phyloP scores from a whole-genome alignment of 257 asterid species.

The Nicotiana knightiana region DNA sequence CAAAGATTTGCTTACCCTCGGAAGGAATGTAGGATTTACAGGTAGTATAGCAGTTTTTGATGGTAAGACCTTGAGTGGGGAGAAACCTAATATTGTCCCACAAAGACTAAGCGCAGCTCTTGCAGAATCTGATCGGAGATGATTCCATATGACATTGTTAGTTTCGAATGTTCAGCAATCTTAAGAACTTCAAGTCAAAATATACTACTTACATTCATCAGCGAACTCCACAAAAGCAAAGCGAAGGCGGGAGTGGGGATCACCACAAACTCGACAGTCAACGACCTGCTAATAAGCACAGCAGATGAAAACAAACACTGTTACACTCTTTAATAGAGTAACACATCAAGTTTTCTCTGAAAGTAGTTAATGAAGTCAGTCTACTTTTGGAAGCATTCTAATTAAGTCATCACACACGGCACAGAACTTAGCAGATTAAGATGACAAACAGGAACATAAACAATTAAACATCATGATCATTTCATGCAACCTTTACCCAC shows the following conservation, averaged over 20 bases:
- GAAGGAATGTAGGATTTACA: slow-evolving; percentile 91
- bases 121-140: slow-evolving; percentile 60
- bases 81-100: slow-evolving; percentile 67
- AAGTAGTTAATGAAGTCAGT: slow-evolving; percentile 59
- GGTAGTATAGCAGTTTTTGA: slow-evolving; percentile 98
- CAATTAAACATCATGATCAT: not conserved
- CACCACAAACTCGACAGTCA: slow-evolving; percentile 98
- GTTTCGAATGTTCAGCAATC: not conserved
- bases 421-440: not conserved
- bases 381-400: not conserved
- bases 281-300: slow-evolving; percentile 52
- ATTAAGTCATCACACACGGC: not conserved
- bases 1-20: slow-evolving; percentile 53
- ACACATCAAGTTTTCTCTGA: slow-evolving; percentile 23
- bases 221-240: slow-evolving; percentile 96
- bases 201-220: slow-evolving; percentile 64
- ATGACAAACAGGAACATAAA: not conserved
- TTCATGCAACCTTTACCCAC: not conserved
- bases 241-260: slow-evolving; percentile 96
- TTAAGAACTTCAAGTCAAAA: not conserved
- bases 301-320: slow-evolving; percentile 15
- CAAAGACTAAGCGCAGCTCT: slow-evolving; percentile 59
- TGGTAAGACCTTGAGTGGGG: slow-evolving; percentile 80
- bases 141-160: slow-evolving; percentile 4
- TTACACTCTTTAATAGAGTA: slow-evolving; percentile 39